Evolutionary conservation across 1,284 basidiomycete species (phyloP), one percentile per base, ranked within the genome.

Genomic region (Austroboletus olivaceoglutinosus): DNA sequence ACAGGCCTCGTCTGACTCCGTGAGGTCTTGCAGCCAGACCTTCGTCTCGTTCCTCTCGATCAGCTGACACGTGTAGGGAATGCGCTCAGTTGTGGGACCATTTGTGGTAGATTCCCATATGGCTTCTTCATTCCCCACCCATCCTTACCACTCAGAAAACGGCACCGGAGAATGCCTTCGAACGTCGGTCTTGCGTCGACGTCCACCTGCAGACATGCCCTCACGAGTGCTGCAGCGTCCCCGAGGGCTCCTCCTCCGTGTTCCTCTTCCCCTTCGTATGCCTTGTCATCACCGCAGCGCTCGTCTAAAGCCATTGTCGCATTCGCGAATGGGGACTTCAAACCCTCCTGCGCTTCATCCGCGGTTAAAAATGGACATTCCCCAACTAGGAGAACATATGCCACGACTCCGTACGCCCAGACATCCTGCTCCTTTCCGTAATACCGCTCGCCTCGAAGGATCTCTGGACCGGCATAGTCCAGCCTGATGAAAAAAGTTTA

Each of bases 321-420:
- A 59, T 77, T 82, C 2, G 85, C 77, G 60, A 90, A 88, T 0
- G 87, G 86, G 1, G 88, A 89, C 46, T 76, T 70, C 11, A 93
- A 73, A 0, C 90, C 91, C 46, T 84, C 83, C 61, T 91, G 88
- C 0, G 91, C 89, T 68, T 93, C 91, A 38, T 82, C 85, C 2
- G 89, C 86, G 5, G 88, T 91, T 69, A 88, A 84, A 73, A 97
- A 97, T 1, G 95, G 94, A 61, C 93, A 97, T 73, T 98, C 93
- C 19, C 96, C 96, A 22, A 94, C 89, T 15, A 99, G 80, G 51
- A 99, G 82, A 48, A 99, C 97, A 68, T 95, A 99, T 12, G 88
- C 92, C 16, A 99, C 92, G 12, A 98, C 94, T n/a, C 96, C 96
- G 51, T 97, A 89, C 1, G 96, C 96, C 96, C 96, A 99, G 0